Evolutionary conservation across 495 filamentous ascomycete genomes (phyloP), one percentile per base, ranked within the genome.

Genomic region (Sordaria brevicollis): DNA sequence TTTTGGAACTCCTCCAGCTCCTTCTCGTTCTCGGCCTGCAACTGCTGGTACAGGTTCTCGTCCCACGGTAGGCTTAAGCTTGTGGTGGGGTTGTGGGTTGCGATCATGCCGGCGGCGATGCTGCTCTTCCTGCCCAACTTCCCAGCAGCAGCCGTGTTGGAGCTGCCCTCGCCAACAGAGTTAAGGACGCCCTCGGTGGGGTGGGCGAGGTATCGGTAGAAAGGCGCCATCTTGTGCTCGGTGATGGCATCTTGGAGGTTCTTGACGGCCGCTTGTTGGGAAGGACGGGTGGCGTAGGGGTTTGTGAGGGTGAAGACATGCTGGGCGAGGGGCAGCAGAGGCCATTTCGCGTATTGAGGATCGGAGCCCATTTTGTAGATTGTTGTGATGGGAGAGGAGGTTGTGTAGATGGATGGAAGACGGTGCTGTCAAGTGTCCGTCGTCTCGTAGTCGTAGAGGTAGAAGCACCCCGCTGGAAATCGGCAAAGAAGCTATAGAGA

Each of bases 231-330:
- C 83, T 97, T 96, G 76, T 95, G 85, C 80, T 96, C 92, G 69
- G 81, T 83, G 82, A 99, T 97, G 74, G 89, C 96, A 89, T 97
- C 89, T 86, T 97, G 93, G 67, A 99, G 86, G 74, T 88, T 88
- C 81, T 94, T 91, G 77, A 93, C 83, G 19, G 93, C 89, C 11
- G 87, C 80, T 81, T 96, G 88, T 79, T 90, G 90, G 68, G 87
- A 82, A 39, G 86, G 71, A 70, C 86, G 82, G 34, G 90, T 78
- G 70, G 93, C 89, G 74, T 91, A 89, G 72, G 93, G 90, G 82
- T 97, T 97, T 75, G 93, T 94, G 83, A 97, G 86, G 79, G 92
- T 92, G 87, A 99, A 99, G 83, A 99, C 94, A 82, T 97, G 89
- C 85, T 98, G 96, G 74, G 95, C 89, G 78, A 99, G 88, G 75